These are phyloP conservation scores for Alternaria ventricosa DNA, from an alignment of 2,329 filamentous ascomycete genomes.

Conservation along the genomic window DNA sequence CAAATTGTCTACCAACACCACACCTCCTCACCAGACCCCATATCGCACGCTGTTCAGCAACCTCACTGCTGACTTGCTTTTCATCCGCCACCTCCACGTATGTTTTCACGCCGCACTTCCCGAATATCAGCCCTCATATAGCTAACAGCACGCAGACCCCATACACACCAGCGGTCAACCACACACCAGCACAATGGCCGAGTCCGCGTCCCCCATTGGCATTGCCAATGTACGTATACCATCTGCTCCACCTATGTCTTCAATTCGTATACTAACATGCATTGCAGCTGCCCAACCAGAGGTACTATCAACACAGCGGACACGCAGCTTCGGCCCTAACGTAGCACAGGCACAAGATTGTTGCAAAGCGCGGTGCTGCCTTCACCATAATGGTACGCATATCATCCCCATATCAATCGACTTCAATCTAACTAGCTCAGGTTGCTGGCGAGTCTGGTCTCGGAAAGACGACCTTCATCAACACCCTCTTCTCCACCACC, in stretches of 20 bases:
- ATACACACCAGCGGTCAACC: slow-evolving; percentile 24
- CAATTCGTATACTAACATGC: slow-evolving; percentile 41
- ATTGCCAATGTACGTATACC: slow-evolving; percentile 71
- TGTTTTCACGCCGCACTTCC: not conserved
- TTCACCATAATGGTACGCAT: slow-evolving; percentile 95
- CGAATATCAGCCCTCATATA: not conserved
- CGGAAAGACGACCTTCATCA: slow-evolving; percentile 99
- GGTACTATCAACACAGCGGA: slow-evolving; percentile 53
- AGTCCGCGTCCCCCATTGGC: slow-evolving; percentile 72
- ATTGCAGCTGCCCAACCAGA: slow-evolving; percentile 70
- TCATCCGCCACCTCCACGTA: slow-evolving; percentile 2
- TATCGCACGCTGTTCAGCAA: slow-evolving; percentile 14
- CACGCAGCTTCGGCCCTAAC: slow-evolving; percentile 39
- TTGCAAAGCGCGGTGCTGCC: slow-evolving; percentile 86
- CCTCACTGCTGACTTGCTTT: slow-evolving; percentile 1
- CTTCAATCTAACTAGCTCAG: slow-evolving; percentile 57
- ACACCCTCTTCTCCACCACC: slow-evolving; percentile 99
- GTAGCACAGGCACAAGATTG: slow-evolving; percentile 69
- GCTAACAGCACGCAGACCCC: slow-evolving; percentile 33
- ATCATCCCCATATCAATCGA: not conserved
- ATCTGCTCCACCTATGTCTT: not conserved
- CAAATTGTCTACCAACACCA: slow-evolving; percentile 44
- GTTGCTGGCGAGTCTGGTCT: slow-evolving; percentile 98
- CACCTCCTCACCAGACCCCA: slow-evolving; percentile 21
- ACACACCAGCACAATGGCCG: slow-evolving; percentile 60